Conservation (phyloP, 768 basidiomycete genomes). For the Hericium alpestre region DNA sequence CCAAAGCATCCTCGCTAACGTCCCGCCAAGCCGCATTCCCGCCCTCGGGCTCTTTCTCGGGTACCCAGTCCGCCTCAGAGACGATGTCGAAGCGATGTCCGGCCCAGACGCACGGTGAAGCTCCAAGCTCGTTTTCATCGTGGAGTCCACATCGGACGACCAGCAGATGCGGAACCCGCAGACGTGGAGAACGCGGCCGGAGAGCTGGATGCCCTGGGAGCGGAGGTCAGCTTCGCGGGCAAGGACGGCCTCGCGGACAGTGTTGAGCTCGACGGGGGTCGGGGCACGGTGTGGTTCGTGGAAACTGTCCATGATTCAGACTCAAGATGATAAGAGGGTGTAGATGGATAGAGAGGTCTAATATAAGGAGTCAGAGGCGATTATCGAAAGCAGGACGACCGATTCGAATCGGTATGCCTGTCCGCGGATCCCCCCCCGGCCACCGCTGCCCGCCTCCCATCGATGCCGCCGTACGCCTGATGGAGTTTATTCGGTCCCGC, state of each 20-base stretch:
- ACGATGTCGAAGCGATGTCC: too few species aligned
- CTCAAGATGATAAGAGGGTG: not conserved
- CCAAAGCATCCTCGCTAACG: too few species aligned
- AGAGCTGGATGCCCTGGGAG: slow-evolving; percentile 60
- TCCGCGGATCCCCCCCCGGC: not conserved
- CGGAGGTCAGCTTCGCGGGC: slow-evolving; percentile 64
- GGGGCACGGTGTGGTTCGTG: slow-evolving; percentile 36
- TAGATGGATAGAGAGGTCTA: not conserved
- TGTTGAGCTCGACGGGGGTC: slow-evolving; percentile 51
- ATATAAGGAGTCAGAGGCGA: not conserved
- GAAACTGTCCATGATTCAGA: slow-evolving; percentile 54
- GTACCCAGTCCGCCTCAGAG: too few species aligned
- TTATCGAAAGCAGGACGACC: not conserved
- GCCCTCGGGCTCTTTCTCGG: too few species aligned
- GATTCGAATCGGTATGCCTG: not conserved
- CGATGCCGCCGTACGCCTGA: not conserved
- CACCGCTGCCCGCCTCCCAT: not conserved
- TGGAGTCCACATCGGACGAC: too few species aligned
- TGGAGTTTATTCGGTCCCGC: not conserved
- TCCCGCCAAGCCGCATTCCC: too few species aligned
- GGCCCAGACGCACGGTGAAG: too few species aligned
- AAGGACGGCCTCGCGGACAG: slow-evolving; percentile 63
- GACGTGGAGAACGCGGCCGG: slow-evolving; percentile 86
- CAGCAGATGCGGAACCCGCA: slow-evolving; percentile 22
- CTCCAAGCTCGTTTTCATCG: too few species aligned